A percentile compares a stretch with the other conserved stretches of the same genome.
Evolutionary conservation across 108 stramenopile genomes (phyloP).

Genomic region (Discostella pseudostelligera): DNA sequence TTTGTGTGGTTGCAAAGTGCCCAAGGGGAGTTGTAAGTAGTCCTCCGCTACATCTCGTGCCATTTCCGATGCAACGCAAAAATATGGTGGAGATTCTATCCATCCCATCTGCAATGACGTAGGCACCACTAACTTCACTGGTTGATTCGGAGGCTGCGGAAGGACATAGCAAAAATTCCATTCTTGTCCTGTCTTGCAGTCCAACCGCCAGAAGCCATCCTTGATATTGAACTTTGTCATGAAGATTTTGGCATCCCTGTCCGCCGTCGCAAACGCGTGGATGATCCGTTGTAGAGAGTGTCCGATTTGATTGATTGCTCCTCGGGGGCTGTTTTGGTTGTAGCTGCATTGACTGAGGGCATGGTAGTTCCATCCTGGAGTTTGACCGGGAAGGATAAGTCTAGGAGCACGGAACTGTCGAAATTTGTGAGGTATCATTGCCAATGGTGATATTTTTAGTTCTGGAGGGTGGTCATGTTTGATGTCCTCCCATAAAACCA

Average conservation of each 20-base stretch:
- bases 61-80: slow-evolving; percentile 46
- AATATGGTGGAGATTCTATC: slow-evolving; percentile 46
- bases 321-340: slow-evolving; percentile 3
- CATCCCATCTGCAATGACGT: slow-evolving; percentile 46
- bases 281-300: slow-evolving; percentile 6
- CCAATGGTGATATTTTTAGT: slow-evolving; percentile 17
- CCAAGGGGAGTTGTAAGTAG: slow-evolving; percentile 4
- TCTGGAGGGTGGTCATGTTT: slow-evolving; percentile 6
- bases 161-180: slow-evolving; percentile 41
- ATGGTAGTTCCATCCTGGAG: background rate
- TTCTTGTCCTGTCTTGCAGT: slow-evolving; percentile 15
- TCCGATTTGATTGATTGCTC: slow-evolving; percentile 15
- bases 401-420: slow-evolving; percentile 4
- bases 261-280: slow-evolving; percentile 10
- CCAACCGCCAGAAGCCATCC: slow-evolving; percentile 32
- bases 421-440: slow-evolving; percentile 22
- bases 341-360: slow-evolving; percentile 9
- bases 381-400: slow-evolving; percentile 10
- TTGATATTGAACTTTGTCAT: slow-evolving; percentile 34
- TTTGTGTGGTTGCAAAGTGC: background rate
- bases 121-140: slow-evolving; percentile 29
- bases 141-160: background rate
- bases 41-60: slow-evolving; percentile 26
- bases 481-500: slow-evolving; percentile 14
- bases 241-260: slow-evolving; percentile 3